Evolutionary conservation across 139 green algal genomes (phyloP).

Genomic region (Chlamydomonas eustigma): DNA sequence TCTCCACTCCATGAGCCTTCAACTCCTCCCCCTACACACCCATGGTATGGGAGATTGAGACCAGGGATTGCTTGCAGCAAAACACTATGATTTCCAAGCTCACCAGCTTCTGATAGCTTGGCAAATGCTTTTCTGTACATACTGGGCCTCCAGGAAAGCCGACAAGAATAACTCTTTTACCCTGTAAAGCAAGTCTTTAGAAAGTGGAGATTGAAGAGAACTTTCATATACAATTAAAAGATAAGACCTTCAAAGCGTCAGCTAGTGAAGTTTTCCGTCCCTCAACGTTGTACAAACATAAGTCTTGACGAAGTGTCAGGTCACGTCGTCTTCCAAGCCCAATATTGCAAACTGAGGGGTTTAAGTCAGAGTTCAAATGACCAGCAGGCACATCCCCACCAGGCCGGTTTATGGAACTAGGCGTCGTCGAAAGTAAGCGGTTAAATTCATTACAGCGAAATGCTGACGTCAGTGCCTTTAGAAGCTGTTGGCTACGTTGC

Average conservation of each 20-base stretch:
- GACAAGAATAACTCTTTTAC: constrained; percentile 49
- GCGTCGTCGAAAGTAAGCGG: no score
- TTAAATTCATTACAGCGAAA: no score
- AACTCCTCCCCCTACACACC: constrained; percentile 25
- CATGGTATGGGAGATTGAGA: not conserved
- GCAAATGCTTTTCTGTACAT: constrained; percentile 56
- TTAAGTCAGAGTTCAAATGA: constrained; percentile 53
- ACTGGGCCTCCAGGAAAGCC: constrained; percentile 55
- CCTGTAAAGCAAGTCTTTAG: constrained; percentile 22
- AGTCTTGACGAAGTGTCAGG: constrained; percentile 57
- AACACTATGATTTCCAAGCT: constrained; percentile 4
- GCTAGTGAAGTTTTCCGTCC: constrained; percentile 25
- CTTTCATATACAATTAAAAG: not conserved
- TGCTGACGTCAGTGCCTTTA: no score
- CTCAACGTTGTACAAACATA: constrained; percentile 37
- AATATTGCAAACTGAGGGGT: constrained; percentile 51
- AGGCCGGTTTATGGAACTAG: no score
- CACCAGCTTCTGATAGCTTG: constrained; percentile 49
- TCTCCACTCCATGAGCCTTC: constrained; percentile 29
- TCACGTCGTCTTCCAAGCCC: constrained; percentile 49
- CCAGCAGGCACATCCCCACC: constrained; percentile 42
- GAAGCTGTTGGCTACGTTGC: no score
- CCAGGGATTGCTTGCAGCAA: not conserved
- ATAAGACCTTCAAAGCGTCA: constrained; percentile 43
- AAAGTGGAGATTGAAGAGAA: not conserved